phyloP scores from a whole-genome alignment of 768 basidiomycete species.

The Psilocybe sp. region DNA sequence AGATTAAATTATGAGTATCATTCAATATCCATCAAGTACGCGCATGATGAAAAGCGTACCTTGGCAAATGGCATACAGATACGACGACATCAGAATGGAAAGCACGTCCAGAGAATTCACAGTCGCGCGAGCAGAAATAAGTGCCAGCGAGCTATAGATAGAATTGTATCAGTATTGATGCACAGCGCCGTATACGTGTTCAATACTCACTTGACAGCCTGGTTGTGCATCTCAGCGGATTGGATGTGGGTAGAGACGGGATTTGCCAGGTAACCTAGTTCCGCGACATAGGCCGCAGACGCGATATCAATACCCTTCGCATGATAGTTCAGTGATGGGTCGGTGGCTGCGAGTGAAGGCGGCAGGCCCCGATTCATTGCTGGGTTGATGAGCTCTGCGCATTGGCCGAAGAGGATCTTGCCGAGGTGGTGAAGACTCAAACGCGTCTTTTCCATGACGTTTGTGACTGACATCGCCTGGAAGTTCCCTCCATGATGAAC shows the following conservation, averaged over 20 bases:
- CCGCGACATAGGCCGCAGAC: slow-evolving; percentile 75
- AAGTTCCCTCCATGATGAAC: slow-evolving; percentile 88
- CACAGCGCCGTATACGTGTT: neutral
- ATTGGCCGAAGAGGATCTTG: slow-evolving; percentile 65
- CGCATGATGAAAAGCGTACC: slow-evolving; percentile 27
- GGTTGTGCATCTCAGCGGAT: slow-evolving; percentile 90
- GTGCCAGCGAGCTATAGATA: slow-evolving; percentile 64
- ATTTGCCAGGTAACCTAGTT: slow-evolving; percentile 79
- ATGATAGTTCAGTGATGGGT: slow-evolving; percentile 80
- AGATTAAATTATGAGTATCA: slow-evolving; percentile 2
- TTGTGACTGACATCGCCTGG: slow-evolving; percentile 84
- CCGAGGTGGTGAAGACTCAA: slow-evolving; percentile 68
- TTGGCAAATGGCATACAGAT: slow-evolving; percentile 74
- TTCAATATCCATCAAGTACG: neutral
- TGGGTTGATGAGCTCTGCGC: slow-evolving; percentile 71
- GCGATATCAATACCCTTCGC: slow-evolving; percentile 86
- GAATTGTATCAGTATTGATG: slow-evolving; percentile 12
- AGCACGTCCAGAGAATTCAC: slow-evolving; percentile 76
- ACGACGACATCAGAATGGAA: slow-evolving; percentile 69
- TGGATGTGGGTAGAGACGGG: slow-evolving; percentile 85
- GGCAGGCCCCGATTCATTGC: slow-evolving; percentile 81
- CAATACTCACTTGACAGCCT: slow-evolving; percentile 76
- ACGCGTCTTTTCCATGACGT: slow-evolving; percentile 86
- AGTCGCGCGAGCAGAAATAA: slow-evolving; percentile 81
- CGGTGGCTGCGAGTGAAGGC: slow-evolving; percentile 74